Evolutionary conservation across 2,329 filamentous ascomycete species (phyloP), one percentile per base, ranked within the genome.

Genomic region (Didymella exigua): DNA sequence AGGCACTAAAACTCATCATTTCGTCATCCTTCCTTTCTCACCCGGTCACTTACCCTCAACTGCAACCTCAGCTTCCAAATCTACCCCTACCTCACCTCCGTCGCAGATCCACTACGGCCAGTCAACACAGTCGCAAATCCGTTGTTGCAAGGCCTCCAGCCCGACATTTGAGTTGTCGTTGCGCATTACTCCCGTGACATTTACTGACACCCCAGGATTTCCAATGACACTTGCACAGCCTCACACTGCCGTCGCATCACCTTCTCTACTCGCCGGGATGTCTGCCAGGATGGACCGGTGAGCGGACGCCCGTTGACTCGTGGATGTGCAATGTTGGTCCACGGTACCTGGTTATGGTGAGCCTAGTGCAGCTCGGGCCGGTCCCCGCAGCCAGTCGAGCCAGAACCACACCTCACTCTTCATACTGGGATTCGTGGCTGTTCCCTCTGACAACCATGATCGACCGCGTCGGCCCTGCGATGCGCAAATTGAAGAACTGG

Each of bases 351-450:
- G 50, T 42, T 30, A 16, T 36, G 42, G 31, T 49, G 10, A 14
- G 31, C 31, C 16, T 49, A 54, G 40, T 36, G 45, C 33, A 43
- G 13, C 21, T 37, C 52, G 52, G 52, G 33, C 52, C 46, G 52
- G 52, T 45, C 52, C 52, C 52, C 52, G 46, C 46, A 55, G 24
- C 31, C 16, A 21, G 19, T 34, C 33, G 38, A 54, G 44, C 29
- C 18, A 14, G n/a, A 24, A 30, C 14, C 23, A 27, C 14, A 18
- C 30, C 16, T 16, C 23, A 11, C n/a, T 19, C 29, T 24, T 21
- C 23, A 37, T 5, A 23, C 18, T 8, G 5, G 19, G 34, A 23
- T 23, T 36, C 33, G 16, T 36, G 33, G 19, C 34, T 13, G 4
- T 8, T 8, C 16, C 34, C 18, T 14, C 2, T 14, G 14, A 37